phyloP scores from a whole-genome alignment of 2,329 filamentous ascomycete species.

The Penicillium glabrum region DNA sequence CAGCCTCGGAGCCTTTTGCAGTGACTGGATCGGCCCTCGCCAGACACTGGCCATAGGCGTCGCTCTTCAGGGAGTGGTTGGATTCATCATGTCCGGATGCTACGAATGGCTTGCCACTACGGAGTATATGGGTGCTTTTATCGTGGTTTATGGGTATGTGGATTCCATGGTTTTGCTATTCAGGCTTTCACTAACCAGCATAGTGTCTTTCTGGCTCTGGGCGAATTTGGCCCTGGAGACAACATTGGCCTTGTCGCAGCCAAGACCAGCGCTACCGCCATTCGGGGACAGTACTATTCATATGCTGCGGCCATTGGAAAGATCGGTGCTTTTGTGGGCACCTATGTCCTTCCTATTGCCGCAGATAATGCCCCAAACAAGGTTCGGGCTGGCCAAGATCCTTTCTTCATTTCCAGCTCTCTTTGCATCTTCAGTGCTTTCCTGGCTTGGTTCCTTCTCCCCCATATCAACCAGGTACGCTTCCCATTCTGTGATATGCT shows the following conservation, averaged over 20 bases:
- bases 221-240: constrained; percentile 82
- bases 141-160: constrained; percentile 68
- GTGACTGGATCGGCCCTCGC: constrained; percentile 76
- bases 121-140: constrained; percentile 70
- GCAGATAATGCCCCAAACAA: constrained; percentile 55
- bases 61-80: constrained; percentile 69
- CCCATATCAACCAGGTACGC: constrained; percentile 64
- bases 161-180: not conserved
- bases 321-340: constrained; percentile 74
- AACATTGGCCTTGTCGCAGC: constrained; percentile 86
- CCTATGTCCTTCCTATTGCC: constrained; percentile 76
- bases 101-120: constrained; percentile 69
- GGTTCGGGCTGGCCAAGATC: constrained; percentile 71
- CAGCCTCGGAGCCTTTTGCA: constrained; percentile 71
- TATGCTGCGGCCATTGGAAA: constrained; percentile 49
- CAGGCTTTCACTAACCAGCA: not conserved
- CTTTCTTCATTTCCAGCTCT: constrained; percentile 80
- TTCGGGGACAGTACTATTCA: constrained; percentile 74
- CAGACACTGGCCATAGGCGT: constrained; percentile 73
- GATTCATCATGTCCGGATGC: constrained; percentile 84
- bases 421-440: constrained; percentile 74
- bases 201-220: constrained; percentile 70
- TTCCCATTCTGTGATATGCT: not conserved
- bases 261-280: constrained; percentile 83
- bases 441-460: constrained; percentile 67